Evolutionary conservation across 2,329 filamentous ascomycete species (phyloP).

Genomic region (Thielaviopsis cerberus): DNA sequence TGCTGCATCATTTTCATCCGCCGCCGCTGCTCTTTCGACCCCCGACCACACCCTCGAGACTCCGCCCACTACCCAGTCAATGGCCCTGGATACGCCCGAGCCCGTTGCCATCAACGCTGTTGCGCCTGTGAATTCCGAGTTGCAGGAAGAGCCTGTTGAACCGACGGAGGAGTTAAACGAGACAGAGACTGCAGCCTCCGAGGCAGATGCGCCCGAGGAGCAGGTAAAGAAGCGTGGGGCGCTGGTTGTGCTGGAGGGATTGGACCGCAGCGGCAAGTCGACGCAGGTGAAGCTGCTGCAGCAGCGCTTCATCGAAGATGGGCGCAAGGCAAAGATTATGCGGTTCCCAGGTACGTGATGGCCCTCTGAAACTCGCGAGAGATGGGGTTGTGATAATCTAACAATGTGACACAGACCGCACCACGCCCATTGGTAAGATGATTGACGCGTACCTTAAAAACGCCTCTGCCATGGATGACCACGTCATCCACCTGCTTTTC

Average conservation of each 20-base stretch:
- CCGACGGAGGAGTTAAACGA: background rate
- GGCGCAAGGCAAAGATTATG: slow-evolving; percentile 32
- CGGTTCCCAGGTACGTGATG: slow-evolving; percentile 34
- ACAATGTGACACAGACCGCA: slow-evolving; percentile 39
- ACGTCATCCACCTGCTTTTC: slow-evolving; percentile 78
- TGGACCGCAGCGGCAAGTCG: slow-evolving; percentile 82
- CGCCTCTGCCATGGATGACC: slow-evolving; percentile 58
- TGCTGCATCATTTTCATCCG: background rate
- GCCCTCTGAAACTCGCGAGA: background rate
- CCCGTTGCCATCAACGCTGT: slow-evolving; percentile 7
- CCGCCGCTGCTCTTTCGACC: background rate
- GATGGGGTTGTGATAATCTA: background rate
- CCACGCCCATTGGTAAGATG: slow-evolving; percentile 69
- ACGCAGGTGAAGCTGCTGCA: slow-evolving; percentile 63
- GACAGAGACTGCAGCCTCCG: slow-evolving; percentile 5
- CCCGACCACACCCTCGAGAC: background rate
- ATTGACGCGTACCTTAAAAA: slow-evolving; percentile 69
- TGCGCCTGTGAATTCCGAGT: background rate
- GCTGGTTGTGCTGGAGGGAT: slow-evolving; percentile 69
- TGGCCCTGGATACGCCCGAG: background rate
- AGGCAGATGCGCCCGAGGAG: slow-evolving; percentile 4
- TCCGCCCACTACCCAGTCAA: background rate
- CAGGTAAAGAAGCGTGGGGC: slow-evolving; percentile 34
- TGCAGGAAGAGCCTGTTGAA: background rate
- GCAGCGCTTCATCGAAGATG: slow-evolving; percentile 31